phyloP scores from a whole-genome alignment of 2,329 filamentous ascomycete species.

The Fusarium mangiferae region DNA sequence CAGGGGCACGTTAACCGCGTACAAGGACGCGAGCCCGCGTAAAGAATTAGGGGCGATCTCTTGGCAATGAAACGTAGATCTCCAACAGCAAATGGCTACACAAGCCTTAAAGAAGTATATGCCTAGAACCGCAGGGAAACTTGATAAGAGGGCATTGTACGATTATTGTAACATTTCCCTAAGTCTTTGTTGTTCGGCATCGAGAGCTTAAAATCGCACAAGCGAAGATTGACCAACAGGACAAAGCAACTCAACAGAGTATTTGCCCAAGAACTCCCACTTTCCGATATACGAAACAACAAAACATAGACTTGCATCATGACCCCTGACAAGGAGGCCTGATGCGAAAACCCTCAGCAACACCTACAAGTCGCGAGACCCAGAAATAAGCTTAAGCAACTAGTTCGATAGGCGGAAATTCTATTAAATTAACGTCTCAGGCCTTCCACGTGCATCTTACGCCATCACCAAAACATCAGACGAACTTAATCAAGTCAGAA shows the following conservation, averaged over 20 bases:
- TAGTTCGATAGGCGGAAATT: not conserved
- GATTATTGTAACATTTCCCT: not conserved
- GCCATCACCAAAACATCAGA: not conserved
- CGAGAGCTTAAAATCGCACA: too few species aligned
- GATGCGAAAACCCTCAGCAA: not conserved
- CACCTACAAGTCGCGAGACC: not conserved
- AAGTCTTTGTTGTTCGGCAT: not conserved
- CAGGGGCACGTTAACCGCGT: not conserved
- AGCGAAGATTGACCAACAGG: too few species aligned
- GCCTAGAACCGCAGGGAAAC: fast-evolving
- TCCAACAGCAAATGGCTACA: too few species aligned
- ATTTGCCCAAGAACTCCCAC: not conserved
- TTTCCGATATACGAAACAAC: not conserved
- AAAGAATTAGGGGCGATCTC: not conserved
- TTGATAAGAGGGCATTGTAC: too few species aligned
- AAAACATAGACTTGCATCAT: fast-evolving
- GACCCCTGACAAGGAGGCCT: not conserved
- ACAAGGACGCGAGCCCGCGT: not conserved
- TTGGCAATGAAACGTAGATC: not conserved
- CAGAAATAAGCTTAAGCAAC: conserved; percentile 5
- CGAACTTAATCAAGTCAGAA: not conserved
- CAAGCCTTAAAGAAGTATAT: fast-evolving
- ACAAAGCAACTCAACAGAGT: too few species aligned
- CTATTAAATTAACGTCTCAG: not conserved
- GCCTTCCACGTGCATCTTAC: not conserved